Base-by-base conservation (phyloP, 108 stramenopile genomes). In the Cyclotella baltica region DNA sequence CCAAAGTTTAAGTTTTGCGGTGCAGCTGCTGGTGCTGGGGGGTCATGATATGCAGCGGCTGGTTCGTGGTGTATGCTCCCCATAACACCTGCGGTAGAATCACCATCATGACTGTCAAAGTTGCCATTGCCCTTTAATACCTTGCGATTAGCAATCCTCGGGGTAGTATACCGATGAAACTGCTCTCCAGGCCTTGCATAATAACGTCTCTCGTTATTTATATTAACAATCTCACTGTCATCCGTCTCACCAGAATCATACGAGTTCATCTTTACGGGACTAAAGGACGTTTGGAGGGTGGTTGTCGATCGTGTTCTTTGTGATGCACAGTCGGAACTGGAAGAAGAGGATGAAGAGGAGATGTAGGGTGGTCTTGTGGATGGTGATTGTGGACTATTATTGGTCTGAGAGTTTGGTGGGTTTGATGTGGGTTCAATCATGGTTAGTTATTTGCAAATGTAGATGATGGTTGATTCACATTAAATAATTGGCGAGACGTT, bases 131-230 rank as follows among this genome's bases (percentile, higher is more conserved):
- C 25, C 2, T 56, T 25, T 1, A 56, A 56, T 23, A 61, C 59
- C 33, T 61, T 61, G 1, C 59, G 59, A 61, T 61, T 61, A 31
- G 59, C 59, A 61, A 61, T 61, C 30, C 59, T 18, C 1, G 59
- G 59, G 4, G 59, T 61, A 31, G 59, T 61, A 11, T n/a, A 33
- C 34, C 59, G 30, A 8, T 61, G 6, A 13, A 61, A 9, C 6
- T 34, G 33, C 59, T 11, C 3, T 34, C 15, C 20, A 11, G 30
- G 59, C 1, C 31, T 11, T 13, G 30, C 16, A 11, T 1, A 34
- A n/a, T 31, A n/a, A 52, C n/a, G 59, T 34, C 31, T 33, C 4
- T 34, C 31, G 33, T 8, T 31, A 34, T 15, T 61, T 1, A 61
- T 33, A 15, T 16, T 61, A 31, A 11, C 22, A 56, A 61, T 33